Percentiles rank a stretch among this genome's conserved stretches.
Conservation (phyloP, 495 filamentous ascomycete genomes). For the Tuber microsphaerosporum region DNA sequence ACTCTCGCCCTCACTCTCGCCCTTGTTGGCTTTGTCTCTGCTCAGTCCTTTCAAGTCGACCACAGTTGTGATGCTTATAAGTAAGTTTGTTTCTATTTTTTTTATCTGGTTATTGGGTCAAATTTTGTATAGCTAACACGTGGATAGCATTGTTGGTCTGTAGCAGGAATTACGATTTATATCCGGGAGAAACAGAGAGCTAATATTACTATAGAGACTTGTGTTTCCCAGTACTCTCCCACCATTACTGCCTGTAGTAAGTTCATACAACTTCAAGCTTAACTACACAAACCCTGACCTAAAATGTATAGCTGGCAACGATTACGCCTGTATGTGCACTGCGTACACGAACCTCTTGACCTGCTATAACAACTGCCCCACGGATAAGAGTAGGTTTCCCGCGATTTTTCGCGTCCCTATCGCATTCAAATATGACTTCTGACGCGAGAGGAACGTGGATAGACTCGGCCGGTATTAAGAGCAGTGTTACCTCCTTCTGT, state of each 20-base stretch:
- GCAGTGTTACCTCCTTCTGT: conserved; percentile 42
- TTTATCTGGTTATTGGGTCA: not conserved
- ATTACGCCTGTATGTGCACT: conserved; percentile 30
- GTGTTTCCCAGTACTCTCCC: conserved; percentile 31
- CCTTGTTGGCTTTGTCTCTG: conserved; percentile 18
- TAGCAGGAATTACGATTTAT: not conserved
- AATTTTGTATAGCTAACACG: not conserved
- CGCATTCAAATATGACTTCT: not conserved
- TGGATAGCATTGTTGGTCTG: conserved; percentile 26
- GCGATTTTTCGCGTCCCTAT: not conserved
- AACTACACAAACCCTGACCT: not conserved
- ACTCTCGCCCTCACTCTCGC: conserved; percentile 12
- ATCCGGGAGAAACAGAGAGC: not conserved
- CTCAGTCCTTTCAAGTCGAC: conserved; percentile 26
- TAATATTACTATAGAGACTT: conserved; percentile 38
- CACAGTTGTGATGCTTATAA: conserved; percentile 26
- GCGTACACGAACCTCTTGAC: conserved; percentile 31
- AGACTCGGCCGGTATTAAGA: conserved; percentile 35
- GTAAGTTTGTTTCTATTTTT: conserved; percentile 10
- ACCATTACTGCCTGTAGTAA: conserved; percentile 42
- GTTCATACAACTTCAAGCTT: conserved; percentile 4
- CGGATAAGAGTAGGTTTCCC: conserved; percentile 26
- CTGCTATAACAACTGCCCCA: conserved; percentile 47
- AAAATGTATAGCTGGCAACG: conserved; percentile 13
- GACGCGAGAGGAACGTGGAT: not conserved